These are phyloP conservation scores for Aspergillus sojae DNA, from an alignment of 2,329 filamentous ascomycete species.

Conservation along the genomic window DNA sequence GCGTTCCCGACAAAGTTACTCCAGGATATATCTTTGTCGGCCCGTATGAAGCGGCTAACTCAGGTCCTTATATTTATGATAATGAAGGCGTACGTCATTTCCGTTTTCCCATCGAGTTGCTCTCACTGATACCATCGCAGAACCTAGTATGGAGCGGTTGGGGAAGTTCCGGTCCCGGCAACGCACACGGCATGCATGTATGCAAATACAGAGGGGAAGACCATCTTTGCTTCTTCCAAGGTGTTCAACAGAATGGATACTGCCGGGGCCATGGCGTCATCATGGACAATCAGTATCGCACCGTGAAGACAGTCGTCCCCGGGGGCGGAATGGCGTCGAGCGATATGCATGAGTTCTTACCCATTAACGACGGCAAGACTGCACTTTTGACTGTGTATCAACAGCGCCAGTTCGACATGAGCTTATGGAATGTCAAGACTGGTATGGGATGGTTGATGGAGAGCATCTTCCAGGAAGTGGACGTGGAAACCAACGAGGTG, in stretches of 20 bases:
- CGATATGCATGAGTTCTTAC: conserved; percentile 58
- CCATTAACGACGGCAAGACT: conserved; percentile 48
- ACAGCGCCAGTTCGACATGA: conserved; percentile 52
- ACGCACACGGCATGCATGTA: conserved; percentile 52
- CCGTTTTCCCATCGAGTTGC: background rate
- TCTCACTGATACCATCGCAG: conserved; percentile 23
- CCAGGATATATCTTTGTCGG: conserved; percentile 56
- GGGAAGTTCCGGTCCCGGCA: conserved; percentile 52
- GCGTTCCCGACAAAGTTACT: conserved; percentile 35
- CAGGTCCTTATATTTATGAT: conserved; percentile 56
- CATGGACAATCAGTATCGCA: conserved; percentile 53
- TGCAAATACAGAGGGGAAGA: conserved; percentile 52
- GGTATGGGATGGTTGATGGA: conserved; percentile 57
- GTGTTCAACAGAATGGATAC: conserved; percentile 55
- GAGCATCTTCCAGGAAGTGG: conserved; percentile 56
- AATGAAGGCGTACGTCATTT: conserved; percentile 45
- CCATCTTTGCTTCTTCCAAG: conserved; percentile 58
- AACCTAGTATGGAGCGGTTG: conserved; percentile 56
- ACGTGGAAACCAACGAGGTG: conserved; percentile 52
- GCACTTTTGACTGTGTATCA: conserved; percentile 47
- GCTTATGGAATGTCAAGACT: conserved; percentile 42
- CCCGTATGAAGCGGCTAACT: conserved; percentile 52
- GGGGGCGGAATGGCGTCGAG: conserved; percentile 44
- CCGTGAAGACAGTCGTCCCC: conserved; percentile 50
- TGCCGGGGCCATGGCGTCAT: conserved; percentile 56